Conservation (phyloP, 192 early-diverging fungal genomes). For the Backusella macrospora region DNA sequence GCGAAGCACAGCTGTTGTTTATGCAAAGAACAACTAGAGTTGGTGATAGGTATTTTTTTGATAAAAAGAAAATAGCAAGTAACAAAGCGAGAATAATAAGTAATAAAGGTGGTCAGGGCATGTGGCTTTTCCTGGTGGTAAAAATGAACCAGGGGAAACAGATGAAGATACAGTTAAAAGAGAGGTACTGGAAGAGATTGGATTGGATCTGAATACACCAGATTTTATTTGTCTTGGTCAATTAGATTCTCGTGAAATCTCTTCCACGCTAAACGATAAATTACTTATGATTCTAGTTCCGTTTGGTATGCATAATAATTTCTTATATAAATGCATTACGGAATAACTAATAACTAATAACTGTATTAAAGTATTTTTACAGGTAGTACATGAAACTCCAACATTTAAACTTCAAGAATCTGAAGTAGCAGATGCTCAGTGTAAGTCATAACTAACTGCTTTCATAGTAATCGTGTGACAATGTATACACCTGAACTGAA, state of each 20-base stretch:
- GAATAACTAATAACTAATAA: background rate
- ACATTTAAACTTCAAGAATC: conserved; percentile 20
- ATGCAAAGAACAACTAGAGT: conserved; percentile 37
- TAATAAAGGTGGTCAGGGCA: conserved; percentile 36
- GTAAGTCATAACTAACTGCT: conserved; percentile 14
- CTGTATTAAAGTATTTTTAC: conserved; percentile 29
- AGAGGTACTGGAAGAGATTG: conserved; percentile 38
- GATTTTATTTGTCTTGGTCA: conserved; percentile 27
- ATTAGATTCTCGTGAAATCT: conserved; percentile 34
- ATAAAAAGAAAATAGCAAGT: background rate
- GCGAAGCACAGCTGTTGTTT: conserved; percentile 31
- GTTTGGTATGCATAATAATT: conserved; percentile 27
- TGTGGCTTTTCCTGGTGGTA: conserved; percentile 38
- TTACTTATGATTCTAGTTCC: conserved; percentile 39
- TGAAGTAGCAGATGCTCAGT: conserved; percentile 38
- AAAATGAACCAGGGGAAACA: conserved; percentile 35
- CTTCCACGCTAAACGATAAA: conserved; percentile 22
- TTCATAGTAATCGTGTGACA: background rate
- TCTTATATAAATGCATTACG: background rate
- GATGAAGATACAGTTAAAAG: conserved; percentile 36
- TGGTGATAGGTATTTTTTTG: conserved; percentile 25
- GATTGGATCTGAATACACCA: conserved; percentile 27
- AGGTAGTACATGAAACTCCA: conserved; percentile 36
- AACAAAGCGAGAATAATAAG: background rate
- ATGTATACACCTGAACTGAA: background rate